Evolutionary conservation across 352 stramenopile species (phyloP), one percentile per base, ranked within the genome.

Genomic region (Phytophthora crassamura): DNA sequence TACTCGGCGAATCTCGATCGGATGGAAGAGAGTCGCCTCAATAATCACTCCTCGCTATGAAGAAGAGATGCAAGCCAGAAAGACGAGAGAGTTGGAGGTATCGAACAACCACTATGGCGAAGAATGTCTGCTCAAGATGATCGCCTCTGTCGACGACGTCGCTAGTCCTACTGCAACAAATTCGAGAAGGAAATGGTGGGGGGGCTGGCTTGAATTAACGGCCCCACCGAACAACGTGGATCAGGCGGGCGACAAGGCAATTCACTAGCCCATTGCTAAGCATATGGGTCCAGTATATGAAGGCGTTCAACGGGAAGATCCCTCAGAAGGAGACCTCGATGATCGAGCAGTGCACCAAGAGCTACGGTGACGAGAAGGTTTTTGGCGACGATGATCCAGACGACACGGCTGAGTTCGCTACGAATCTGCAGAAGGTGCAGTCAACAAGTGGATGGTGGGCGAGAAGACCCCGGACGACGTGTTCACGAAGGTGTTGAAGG

Each of bases 301-400:
- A 47, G 8, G 7, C 18, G 7, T 66, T 66, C 48, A 66, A 66
- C 33, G 38, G 59, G 33, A 30, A 59, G 20, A 18, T 58, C 28
- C 56, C 56, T 14, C 40, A 4, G n/a, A 57, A 53, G 36, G 22
- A 55, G 22, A 70, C 55, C 0, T 57, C 47, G 4, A 57, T 69
- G 20, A 59, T 64, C 47, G 12, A 64, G 39, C 36, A 10, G 7
- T 47, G 64, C 11, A 53, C 54, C 3, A 63, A 64, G 32, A 64
- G 36, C 45, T 69, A 64, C 14, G 45, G 38, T 2, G 61, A 69
- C 22, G 54, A 57, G 9, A 56, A 59, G 8, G n/a, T n/a, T n/a
- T n/a, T 8, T 70, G 8, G 36, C 55, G 5, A 15, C n/a, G 12
- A 69, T 69, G 52, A 10, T 69, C 3, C 30, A 53, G 20, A 45